Evolutionary conservation across 2,329 filamentous ascomycete species (phyloP), one percentile per base, ranked within the genome.

Genomic region (Fusarium setosum): DNA sequence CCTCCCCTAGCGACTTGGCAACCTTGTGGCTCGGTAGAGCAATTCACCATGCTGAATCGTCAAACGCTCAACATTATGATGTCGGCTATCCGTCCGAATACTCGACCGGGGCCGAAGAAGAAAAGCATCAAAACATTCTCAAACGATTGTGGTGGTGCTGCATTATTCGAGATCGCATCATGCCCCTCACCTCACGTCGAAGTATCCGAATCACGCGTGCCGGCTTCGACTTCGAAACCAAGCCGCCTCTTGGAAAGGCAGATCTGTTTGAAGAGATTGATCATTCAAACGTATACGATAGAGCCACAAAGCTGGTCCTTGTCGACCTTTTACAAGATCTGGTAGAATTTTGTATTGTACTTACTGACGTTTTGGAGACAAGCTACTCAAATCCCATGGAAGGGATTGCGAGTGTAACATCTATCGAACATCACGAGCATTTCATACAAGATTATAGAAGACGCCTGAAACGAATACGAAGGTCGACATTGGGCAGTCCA

Each of bases 141-240:
- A 56, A 52, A 15, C 38, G 58, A 7, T n/a, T 61, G 5, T 61
- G 58, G 58, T 61, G 58, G 58, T 56, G 58, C 8, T 61, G 58
- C 35, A 42, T 61, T 21, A 56, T 61, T 41, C 24, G 52, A 15
- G 58, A 61, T 9, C 37, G 61, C 7, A 23, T 61, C 3, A 54
- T 61, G 44, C 57, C 61, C 6, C 32, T 65, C 11, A 55, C 55
- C 12, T 59, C 59, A n/a, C 59, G 59, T 13, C 50, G 44, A 6
- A 59, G 38, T 21, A 51, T 62, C 32, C 58, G 57, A 40, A 59
- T 62, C 12, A 62, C 59, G 9, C 45, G 50, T n/a, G 29, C 49
- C 40, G 54, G 51, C 21, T 62, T 62, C n/a, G 58, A 62, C 18
- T 62, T 62, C 20, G 13, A 40, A 5, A 44, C 38, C 5, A 59